Conservation (phyloP, 2,329 filamentous ascomycete genomes). For the Penicillium palitans region DNA sequence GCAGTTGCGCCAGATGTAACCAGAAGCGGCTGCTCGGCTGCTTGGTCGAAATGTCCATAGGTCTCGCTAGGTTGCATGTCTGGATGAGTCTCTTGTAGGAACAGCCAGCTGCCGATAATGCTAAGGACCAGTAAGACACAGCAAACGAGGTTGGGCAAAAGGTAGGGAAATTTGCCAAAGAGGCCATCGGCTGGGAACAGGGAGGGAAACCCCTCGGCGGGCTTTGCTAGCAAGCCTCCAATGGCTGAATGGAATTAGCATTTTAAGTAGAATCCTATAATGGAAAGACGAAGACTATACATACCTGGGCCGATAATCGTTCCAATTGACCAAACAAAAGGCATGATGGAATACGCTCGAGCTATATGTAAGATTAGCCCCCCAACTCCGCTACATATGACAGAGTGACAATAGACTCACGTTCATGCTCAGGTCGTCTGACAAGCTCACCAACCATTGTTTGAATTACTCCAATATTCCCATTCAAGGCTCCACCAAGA, state of each 20-base stretch:
- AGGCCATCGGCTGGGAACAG: slow-evolving; percentile 66
- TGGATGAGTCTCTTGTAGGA: slow-evolving; percentile 86
- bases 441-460: slow-evolving; percentile 92
- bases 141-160: slow-evolving; percentile 87
- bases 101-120: slow-evolving; percentile 75
- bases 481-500: slow-evolving; percentile 80
- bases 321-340: slow-evolving; percentile 88
- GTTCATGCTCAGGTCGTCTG: slow-evolving; percentile 79
- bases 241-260: slow-evolving; percentile 56
- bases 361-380: slow-evolving; percentile 50
- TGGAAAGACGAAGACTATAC: slow-evolving; percentile 3
- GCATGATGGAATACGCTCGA: slow-evolving; percentile 86
- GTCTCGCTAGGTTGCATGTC: slow-evolving; percentile 64
- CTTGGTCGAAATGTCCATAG: slow-evolving; percentile 41
- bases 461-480: slow-evolving; percentile 87
- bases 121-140: slow-evolving; percentile 73
- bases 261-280: neutral
- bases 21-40: slow-evolving; percentile 71
- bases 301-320: slow-evolving; percentile 75
- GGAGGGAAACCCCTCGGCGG: slow-evolving; percentile 70
- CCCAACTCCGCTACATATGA: neutral
- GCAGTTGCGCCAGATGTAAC: slow-evolving; percentile 73
- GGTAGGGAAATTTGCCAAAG: slow-evolving; percentile 79
- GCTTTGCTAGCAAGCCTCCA: slow-evolving; percentile 81
- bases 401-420: slow-evolving; percentile 51